Percentiles rank a stretch among this genome's conserved stretches.
Conservation (phyloP, 1,284 basidiomycete species). For the Cerioporus squamosus region DNA sequence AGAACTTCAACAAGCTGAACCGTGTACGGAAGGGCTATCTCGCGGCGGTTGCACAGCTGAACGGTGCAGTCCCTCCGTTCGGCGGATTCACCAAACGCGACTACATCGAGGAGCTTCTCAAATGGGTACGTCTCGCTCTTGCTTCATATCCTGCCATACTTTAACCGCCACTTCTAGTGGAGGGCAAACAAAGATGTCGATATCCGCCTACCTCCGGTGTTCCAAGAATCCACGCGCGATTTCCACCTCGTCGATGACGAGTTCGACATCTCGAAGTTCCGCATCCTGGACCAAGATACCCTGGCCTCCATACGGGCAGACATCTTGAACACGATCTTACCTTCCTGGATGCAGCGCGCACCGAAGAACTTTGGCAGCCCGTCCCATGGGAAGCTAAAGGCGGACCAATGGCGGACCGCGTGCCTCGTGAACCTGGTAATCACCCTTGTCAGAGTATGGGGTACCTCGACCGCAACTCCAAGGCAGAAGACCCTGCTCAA, state of each 20-base stretch:
- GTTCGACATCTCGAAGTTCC: background rate
- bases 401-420: constrained; percentile 31
- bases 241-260: background rate
- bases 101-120: background rate
- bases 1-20: background rate
- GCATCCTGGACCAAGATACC: background rate
- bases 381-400: constrained; percentile 30
- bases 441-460: background rate
- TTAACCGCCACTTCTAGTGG: background rate
- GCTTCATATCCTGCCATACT: no score
- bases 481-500: background rate
- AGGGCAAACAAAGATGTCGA: background rate
- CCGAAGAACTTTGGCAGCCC: constrained; percentile 25
- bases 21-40: background rate
- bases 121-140: background rate
- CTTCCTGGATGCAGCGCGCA: constrained; percentile 26
- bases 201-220: background rate
- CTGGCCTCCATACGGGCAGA: constrained; percentile 16
- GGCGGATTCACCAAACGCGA: background rate
- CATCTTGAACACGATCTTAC: constrained; percentile 17
- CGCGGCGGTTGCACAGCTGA: background rate
- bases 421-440: constrained; percentile 23
- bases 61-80: background rate
- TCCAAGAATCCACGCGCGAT: background rate
- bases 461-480: background rate